Percentiles rank a stretch among this genome's conserved stretches.
phyloP scores from a whole-genome alignment of 495 filamentous ascomycete species.

The Hypoxylon perforatum region DNA sequence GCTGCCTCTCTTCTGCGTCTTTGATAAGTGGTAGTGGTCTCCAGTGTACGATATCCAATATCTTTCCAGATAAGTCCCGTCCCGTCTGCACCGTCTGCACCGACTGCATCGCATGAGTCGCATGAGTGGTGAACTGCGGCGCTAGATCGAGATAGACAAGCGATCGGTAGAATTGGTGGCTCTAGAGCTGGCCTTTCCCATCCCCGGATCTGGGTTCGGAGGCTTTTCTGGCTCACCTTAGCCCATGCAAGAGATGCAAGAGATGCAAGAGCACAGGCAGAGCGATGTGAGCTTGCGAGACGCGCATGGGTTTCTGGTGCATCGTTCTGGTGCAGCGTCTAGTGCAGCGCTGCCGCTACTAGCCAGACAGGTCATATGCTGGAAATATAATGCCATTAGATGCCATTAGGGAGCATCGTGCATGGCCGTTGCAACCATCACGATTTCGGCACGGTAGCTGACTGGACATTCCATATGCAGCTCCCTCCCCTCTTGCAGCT shows the following conservation, averaged over 20 bases:
- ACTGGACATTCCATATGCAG: conserved; percentile 48
- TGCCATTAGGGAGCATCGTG: conserved; percentile 47
- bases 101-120: conserved; percentile 3
- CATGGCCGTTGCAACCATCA: conserved; percentile 50
- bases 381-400: conserved; percentile 42
- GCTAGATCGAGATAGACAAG: conserved; percentile 39
- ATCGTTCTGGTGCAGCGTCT: not conserved
- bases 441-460: conserved; percentile 41
- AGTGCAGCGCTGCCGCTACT: conserved; percentile 35
- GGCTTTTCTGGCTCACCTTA: conserved; percentile 41
- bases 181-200: conserved; percentile 35
- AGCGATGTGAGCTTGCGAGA: conserved; percentile 35
- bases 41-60: too few relatives aligned
- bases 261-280: conserved; percentile 39
- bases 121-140: conserved; percentile 33
- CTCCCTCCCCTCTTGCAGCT: too few relatives aligned
- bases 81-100: too few relatives aligned
- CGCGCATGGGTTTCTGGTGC: too few relatives aligned
- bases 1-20: conserved; percentile 4
- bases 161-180: conserved; percentile 35
- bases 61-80: conserved; percentile 22
- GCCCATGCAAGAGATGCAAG: conserved; percentile 41
- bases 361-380: conserved; percentile 48
- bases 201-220: conserved; percentile 40
- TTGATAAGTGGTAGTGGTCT: not conserved